Percentiles rank a stretch among this genome's conserved stretches.
Evolutionary conservation across 345 rosid species (phyloP).

Genomic region (Populus deltoides): DNA sequence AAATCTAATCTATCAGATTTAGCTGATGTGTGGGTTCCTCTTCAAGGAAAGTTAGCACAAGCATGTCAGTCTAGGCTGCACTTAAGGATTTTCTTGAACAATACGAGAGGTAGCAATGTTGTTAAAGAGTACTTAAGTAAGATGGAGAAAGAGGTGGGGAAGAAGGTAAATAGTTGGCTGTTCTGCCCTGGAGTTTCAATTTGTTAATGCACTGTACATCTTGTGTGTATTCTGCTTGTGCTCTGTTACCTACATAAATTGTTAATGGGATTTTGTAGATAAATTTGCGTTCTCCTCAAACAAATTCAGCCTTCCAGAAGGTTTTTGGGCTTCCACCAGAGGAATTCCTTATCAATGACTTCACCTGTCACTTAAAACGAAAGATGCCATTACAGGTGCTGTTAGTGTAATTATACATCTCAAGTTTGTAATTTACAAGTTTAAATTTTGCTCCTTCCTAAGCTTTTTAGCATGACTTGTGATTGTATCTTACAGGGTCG

Average conservation of each 20-base stretch:
- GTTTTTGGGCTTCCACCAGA: slow-evolving; percentile 90
- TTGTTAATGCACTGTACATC: background rate
- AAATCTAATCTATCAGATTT: slow-evolving; percentile 77
- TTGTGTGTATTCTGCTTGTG: background rate
- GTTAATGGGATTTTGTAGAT: slow-evolving; percentile 47
- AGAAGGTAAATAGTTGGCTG: slow-evolving; percentile 56
- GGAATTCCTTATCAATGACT: slow-evolving; percentile 96
- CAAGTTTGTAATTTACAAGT: background rate
- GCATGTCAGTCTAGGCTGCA: slow-evolving; percentile 96
- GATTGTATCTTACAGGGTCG: slow-evolving; percentile 66
- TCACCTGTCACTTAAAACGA: slow-evolving; percentile 92
- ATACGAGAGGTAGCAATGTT: slow-evolving; percentile 79
- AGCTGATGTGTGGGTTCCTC: slow-evolving; percentile 88
- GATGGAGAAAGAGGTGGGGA: slow-evolving; percentile 99
- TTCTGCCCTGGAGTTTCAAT: slow-evolving; percentile 11
- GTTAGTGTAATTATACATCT: slow-evolving; percentile 10
- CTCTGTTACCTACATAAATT: slow-evolving; percentile 5
- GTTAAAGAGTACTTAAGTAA: slow-evolving; percentile 77
- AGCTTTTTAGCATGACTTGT: background rate
- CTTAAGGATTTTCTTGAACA: slow-evolving; percentile 81
- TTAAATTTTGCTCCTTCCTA: background rate
- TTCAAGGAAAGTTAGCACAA: slow-evolving; percentile 81
- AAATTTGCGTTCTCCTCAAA: slow-evolving; percentile 90
- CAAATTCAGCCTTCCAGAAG: slow-evolving; percentile 95
- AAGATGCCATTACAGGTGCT: slow-evolving; percentile 92